A percentile compares a stretch with the other conserved stretches of the same genome.
Evolutionary conservation across 495 filamentous ascomycete species (phyloP).

Genomic region (Filosporella fistucella): DNA sequence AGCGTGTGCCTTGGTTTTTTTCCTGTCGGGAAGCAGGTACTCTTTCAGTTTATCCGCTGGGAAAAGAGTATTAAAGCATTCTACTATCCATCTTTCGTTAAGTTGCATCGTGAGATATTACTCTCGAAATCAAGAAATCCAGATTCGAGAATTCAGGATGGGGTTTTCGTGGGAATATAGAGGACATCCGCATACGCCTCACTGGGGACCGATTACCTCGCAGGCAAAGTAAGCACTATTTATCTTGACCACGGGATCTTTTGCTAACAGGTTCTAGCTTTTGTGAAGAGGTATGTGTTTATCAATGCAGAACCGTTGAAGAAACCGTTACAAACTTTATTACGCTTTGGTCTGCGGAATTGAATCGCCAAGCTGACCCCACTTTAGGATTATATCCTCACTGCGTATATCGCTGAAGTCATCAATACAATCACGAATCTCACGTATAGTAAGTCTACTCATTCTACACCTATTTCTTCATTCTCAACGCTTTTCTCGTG

Average conservation of each 20-base stretch:
- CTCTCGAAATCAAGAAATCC: no score
- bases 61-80: no score
- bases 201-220: constrained; percentile 18
- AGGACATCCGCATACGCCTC: constrained; percentile 11
- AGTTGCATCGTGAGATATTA: no score
- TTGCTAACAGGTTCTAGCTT: constrained; percentile 17
- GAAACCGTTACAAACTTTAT: not conserved
- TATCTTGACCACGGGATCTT: not conserved
- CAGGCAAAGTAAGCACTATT: constrained; percentile 17
- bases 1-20: no score
- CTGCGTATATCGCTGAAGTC: constrained; percentile 50
- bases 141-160: no score
- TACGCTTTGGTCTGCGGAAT: not conserved
- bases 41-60: no score
- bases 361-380: constrained; percentile 1
- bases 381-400: constrained; percentile 48
- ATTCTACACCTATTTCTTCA: not conserved
- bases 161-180: constrained; percentile 15
- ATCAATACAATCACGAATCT: constrained; percentile 52
- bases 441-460: constrained; percentile 35
- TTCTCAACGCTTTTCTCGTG: not conserved
- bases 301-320: not conserved
- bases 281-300: constrained; percentile 24
- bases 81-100: no score
- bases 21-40: no score